These are phyloP conservation scores for Agmasoma carcini DNA, from an alignment of 371 early-diverging fungal genomes.

Conservation along the genomic window DNA sequence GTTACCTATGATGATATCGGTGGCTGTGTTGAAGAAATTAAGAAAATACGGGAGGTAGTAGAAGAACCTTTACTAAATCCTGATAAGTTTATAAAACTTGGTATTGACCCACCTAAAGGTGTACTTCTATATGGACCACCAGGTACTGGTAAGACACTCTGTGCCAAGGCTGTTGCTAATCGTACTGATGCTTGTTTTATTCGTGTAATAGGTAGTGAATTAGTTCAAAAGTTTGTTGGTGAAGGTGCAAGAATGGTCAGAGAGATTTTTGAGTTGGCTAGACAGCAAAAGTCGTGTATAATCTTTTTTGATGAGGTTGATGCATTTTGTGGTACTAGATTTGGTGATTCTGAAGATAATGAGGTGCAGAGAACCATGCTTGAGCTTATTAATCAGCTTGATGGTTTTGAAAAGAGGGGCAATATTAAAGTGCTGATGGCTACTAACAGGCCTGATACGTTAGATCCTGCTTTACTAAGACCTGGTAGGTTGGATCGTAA, in stretches of 20 bases:
- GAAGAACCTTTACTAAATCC: conserved; percentile 81
- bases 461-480: conserved; percentile 93
- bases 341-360: conserved; percentile 93
- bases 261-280: conserved; percentile 96
- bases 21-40: conserved; percentile 97
- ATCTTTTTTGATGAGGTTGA: conserved; percentile 99
- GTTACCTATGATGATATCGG: conserved; percentile 97
- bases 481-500: conserved; percentile 98
- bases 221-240: conserved; percentile 96
- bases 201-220: conserved; percentile 95
- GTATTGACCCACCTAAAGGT: conserved; percentile 91
- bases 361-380: conserved; percentile 99
- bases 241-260: conserved; percentile 99
- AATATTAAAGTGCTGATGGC: conserved; percentile 99
- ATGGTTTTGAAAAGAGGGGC: conserved; percentile 96
- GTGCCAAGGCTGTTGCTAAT: conserved; percentile 96
- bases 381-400: conserved; percentile 95
- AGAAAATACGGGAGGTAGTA: conserved; percentile 95
- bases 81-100: conserved; percentile 73
- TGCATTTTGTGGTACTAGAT: conserved; percentile 88
- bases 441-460: conserved; percentile 91
- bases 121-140: conserved; percentile 94
- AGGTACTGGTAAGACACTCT: conserved; percentile 98
- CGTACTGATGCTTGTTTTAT: conserved; percentile 97
- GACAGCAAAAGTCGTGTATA: conserved; percentile 91